Evolutionary conservation across 169 alveolate genomes (phyloP).

Genomic region (Plasmodium ovale): DNA sequence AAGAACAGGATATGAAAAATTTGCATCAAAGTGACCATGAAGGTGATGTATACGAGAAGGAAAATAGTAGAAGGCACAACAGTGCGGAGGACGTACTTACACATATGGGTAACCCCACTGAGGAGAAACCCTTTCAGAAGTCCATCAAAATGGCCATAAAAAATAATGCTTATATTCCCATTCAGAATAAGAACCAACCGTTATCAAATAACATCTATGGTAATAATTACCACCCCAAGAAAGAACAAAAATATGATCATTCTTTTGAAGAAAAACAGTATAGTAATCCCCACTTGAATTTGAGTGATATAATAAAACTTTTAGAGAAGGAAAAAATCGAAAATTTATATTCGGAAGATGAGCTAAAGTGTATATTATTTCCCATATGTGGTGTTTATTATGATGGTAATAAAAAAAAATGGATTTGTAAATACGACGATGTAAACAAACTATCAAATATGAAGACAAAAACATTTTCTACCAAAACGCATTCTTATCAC

Average conservation of each 20-base stretch:
- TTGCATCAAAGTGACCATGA: background rate
- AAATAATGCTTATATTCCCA: too few relatives aligned
- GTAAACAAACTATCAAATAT: constrained; percentile 2
- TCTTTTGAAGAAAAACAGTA: constrained; percentile 2
- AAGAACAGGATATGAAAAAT: background rate
- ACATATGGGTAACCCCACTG: background rate
- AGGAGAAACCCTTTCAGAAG: background rate
- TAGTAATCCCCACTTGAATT: constrained; percentile 21
- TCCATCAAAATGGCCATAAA: background rate
- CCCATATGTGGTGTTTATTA: constrained; percentile 46
- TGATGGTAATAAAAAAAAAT: constrained; percentile 13
- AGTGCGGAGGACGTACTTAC: too few relatives aligned
- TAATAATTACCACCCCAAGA: background rate
- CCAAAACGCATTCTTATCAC: constrained; percentile 35
- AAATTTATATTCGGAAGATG: constrained; percentile 60
- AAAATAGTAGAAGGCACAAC: background rate
- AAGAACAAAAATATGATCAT: background rate
- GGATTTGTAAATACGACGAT: constrained; percentile 36
- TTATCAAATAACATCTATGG: background rate
- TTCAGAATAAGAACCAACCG: background rate
- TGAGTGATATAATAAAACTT: constrained; percentile 40
- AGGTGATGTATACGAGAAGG: background rate
- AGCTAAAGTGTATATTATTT: constrained; percentile 42
- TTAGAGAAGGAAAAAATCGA: constrained; percentile 67
- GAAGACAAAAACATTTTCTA: constrained; percentile 18